These are phyloP conservation scores for Brachypodium distachyon DNA, from an alignment of 202 grass and related monocot genomes.

Conservation along the genomic window DNA sequence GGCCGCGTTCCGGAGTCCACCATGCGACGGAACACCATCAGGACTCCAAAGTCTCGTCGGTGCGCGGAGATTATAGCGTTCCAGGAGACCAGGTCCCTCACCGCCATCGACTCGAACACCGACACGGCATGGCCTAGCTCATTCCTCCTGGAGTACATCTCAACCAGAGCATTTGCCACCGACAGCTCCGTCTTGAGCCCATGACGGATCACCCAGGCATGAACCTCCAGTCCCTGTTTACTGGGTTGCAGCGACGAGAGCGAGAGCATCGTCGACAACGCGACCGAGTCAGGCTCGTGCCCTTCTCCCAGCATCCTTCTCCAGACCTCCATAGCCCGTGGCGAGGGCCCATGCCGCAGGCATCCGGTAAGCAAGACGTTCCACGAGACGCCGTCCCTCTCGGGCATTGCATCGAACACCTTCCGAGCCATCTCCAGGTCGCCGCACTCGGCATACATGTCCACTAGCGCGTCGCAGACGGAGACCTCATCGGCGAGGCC, in stretches of 20 bases:
- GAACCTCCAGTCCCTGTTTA: slow-evolving; percentile 24
- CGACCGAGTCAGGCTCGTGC: slow-evolving; percentile 6
- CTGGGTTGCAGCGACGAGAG: neutral
- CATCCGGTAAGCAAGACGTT: slow-evolving; percentile 45
- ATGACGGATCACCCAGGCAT: slow-evolving; percentile 40
- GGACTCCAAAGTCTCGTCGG: slow-evolving; percentile 16
- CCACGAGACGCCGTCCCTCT: slow-evolving; percentile 30
- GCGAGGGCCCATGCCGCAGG: slow-evolving; percentile 13
- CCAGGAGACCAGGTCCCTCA: slow-evolving; percentile 39
- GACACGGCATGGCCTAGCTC: slow-evolving; percentile 19
- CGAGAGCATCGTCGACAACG: slow-evolving; percentile 31
- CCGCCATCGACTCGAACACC: slow-evolving; percentile 33
- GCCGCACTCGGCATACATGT: slow-evolving; percentile 42
- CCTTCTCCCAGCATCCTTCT: slow-evolving; percentile 31
- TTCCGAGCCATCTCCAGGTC: slow-evolving; percentile 12
- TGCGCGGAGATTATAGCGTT: slow-evolving; percentile 41
- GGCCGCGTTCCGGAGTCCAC: slow-evolving; percentile 23
- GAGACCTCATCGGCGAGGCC: slow-evolving; percentile 30
- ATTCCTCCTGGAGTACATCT: slow-evolving; percentile 40
- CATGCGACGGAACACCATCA: slow-evolving; percentile 34
- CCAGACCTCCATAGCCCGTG: slow-evolving; percentile 20
- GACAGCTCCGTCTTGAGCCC: slow-evolving; percentile 11
- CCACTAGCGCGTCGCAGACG: slow-evolving; percentile 32
- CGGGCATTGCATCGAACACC: slow-evolving; percentile 40
- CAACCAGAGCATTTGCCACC: slow-evolving; percentile 39